Percentiles rank a stretch among this genome's conserved stretches.
These are phyloP conservation scores for Pogostemon cablin DNA, from an alignment of 257 asterid genomes.

Conservation along the genomic window DNA sequence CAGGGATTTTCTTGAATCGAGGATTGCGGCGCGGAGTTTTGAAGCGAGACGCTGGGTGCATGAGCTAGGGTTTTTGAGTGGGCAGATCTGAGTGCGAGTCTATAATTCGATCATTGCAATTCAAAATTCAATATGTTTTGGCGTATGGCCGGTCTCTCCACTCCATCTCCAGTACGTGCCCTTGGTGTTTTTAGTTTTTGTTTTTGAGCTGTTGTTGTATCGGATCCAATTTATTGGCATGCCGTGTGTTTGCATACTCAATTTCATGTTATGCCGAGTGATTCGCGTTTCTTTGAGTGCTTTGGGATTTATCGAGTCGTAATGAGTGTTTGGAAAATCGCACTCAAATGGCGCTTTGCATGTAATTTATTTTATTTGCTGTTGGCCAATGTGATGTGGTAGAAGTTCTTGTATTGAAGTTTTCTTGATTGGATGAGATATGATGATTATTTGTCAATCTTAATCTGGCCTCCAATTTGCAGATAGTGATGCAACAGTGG, in stretches of 20 bases:
- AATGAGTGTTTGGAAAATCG: conserved; percentile 21
- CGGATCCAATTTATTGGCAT: conserved; percentile 33
- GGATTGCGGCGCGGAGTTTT: conserved; percentile 35
- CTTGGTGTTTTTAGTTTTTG: background rate
- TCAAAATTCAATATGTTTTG: conserved; percentile 66
- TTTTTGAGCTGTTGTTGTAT: background rate
- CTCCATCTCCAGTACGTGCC: conserved; percentile 77
- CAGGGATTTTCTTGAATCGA: conserved; percentile 38
- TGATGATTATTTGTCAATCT: conserved; percentile 19
- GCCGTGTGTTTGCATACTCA: conserved; percentile 31
- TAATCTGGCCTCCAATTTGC: conserved; percentile 23
- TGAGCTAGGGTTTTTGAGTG: conserved; percentile 49
- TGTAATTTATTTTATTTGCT: conserved; percentile 5
- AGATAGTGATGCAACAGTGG: conserved; percentile 35
- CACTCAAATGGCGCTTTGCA: conserved; percentile 4
- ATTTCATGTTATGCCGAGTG: conserved; percentile 28
- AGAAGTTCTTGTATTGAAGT: conserved; percentile 17
- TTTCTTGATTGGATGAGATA: conserved; percentile 20
- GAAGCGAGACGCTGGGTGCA: conserved; percentile 34
- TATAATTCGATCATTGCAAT: conserved; percentile 32
- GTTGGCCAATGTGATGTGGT: conserved; percentile 30
- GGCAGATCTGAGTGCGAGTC: conserved; percentile 46
- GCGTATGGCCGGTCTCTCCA: conserved; percentile 86
- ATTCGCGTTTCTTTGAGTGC: conserved; percentile 32
- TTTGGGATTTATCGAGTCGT: conserved; percentile 30